Conservation (phyloP, 2,329 filamentous ascomycete genomes). For the Torrubiellomyces zombiae region DNA sequence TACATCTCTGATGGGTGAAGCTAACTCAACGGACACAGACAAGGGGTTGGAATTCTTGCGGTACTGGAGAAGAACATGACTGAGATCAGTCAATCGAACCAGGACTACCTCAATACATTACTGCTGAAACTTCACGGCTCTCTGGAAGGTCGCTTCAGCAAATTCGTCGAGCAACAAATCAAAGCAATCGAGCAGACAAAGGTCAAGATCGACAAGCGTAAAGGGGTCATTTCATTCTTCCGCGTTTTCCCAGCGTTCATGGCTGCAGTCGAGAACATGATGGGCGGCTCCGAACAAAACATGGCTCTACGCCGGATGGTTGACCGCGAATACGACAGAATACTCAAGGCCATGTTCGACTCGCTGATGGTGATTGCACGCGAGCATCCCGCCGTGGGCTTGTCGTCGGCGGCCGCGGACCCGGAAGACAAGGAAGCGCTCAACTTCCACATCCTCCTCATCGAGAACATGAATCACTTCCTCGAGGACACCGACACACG, state of each 20-base stretch:
- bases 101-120: constrained; percentile 71
- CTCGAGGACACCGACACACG: constrained; percentile 74
- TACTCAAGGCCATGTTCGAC: constrained; percentile 94
- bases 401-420: constrained; percentile 28
- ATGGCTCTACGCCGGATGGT: constrained; percentile 58
- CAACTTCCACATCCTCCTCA: constrained; percentile 92
- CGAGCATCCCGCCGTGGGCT: constrained; percentile 39
- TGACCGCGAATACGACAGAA: constrained; percentile 72
- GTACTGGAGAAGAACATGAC: constrained; percentile 64
- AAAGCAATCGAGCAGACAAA: constrained; percentile 95
- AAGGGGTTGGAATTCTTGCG: constrained; percentile 77
- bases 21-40: constrained; percentile 28
- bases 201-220: constrained; percentile 97
- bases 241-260: constrained; percentile 81
- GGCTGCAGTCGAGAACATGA: constrained; percentile 69
- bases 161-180: constrained; percentile 88
- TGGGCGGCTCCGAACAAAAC: constrained; percentile 38
- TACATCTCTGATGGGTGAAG: not conserved
- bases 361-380: constrained; percentile 85
- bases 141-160: constrained; percentile 61
- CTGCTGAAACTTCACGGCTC: constrained; percentile 65
- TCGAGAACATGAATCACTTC: constrained; percentile 99
- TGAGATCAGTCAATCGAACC: constrained; percentile 75
- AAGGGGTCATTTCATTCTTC: constrained; percentile 91
- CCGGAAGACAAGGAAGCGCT: constrained; percentile 89